Conservation (phyloP, 176 grass and related monocot genomes). For the Elymus sibiricus region DNA sequence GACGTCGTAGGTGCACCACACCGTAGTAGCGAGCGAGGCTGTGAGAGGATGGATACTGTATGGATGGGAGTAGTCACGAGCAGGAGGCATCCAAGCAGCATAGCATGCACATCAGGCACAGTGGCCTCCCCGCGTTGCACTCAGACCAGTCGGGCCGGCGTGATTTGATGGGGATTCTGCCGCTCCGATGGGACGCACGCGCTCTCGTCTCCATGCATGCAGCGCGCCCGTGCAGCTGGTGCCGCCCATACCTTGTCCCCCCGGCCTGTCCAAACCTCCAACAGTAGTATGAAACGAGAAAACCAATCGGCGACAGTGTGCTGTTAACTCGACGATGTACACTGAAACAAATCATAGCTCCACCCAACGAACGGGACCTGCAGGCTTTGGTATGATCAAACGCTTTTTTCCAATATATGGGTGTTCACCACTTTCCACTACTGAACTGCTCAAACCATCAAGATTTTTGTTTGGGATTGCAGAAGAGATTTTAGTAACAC, state of each 20-base stretch:
- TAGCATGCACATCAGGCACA: conserved; percentile 25
- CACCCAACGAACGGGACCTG: background rate
- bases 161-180: conserved; percentile 47
- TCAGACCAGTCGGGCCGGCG: conserved; percentile 30
- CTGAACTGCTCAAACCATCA: background rate
- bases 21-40: background rate
- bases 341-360: background rate
- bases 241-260: conserved; percentile 22
- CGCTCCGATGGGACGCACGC: conserved; percentile 34
- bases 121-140: conserved; percentile 9
- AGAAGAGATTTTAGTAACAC: background rate
- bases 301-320: background rate
- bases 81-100: conserved; percentile 14
- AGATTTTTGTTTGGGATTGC: background rate
- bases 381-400: background rate
- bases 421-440: background rate
- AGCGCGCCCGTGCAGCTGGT: background rate
- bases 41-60: conserved; percentile 3
- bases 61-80: conserved; percentile 28
- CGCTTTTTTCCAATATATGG: background rate
- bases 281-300: background rate
- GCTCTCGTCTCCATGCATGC: conserved; percentile 11
- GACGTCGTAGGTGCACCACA: background rate
- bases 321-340: background rate
- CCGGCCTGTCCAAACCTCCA: background rate